Base-by-base conservation (phyloP, 176 grass and related monocot genomes). In the Luzula sylvatica region DNA sequence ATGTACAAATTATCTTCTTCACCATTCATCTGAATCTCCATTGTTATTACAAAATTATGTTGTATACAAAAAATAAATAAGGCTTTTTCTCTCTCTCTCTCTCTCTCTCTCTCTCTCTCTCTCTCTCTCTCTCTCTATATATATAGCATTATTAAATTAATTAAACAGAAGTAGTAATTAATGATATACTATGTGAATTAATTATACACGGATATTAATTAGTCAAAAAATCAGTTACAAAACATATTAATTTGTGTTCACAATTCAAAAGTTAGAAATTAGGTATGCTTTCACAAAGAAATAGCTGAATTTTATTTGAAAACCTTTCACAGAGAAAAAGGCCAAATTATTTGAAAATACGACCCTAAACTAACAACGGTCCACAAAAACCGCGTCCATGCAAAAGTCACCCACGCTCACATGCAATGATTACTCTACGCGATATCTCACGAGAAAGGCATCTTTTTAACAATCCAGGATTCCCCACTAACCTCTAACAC, bases 1-100 rank as follows among this genome's bases (percentile, higher is more conserved):
- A n/a, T n/a, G n/a, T n/a, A 28, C 52, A 55, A 55, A 27, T 55
- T 30, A 7, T 55, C 24, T 55, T 54, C 51, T 26, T 32, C 52
- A 28, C 52, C 52, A 55, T 30, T 27, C 52, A 15, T 53, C 9
- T 3, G 1, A 30, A 32, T 6, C 17, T 55, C 52, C 52, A 53
- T 40, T 40, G 7, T 6, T 5, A 40, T 40, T 5, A 40, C 35
- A 5, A 40, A 40, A 40, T 40, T 40, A 11, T 40, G 35, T 11
- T 40, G 35, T 40, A 6, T 40, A 40, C n/a, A n/a, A n/a, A 40
- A 40, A 40, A 11, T 40, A 5, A 6, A 40, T 6, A 40, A 40
- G 5, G 35, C 35, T 11, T 40, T 40, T 6, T 6, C 5, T 6
- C 7, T 40, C 35, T 40, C 35, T 11, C 11, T 11, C 7, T 5